Base-by-base conservation (phyloP, 1,284 basidiomycete species). In the Pholiota adiposa region DNA sequence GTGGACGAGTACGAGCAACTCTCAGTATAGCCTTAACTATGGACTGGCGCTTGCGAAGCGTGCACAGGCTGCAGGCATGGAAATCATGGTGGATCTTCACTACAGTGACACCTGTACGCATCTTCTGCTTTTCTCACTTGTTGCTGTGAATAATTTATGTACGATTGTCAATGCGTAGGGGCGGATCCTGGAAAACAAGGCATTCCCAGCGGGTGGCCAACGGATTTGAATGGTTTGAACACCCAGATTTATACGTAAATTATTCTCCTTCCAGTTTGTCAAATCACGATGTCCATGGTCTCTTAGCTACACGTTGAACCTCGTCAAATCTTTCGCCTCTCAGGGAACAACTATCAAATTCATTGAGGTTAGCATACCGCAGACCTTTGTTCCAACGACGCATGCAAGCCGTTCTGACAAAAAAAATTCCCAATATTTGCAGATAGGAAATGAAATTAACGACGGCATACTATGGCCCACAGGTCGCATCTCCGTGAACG, bases 361-460 rank as follows among this genome's bases (percentile, higher is more conserved):
- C 63, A 74, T 87, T n/a, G 77, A 82, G 77, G 72, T 73, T 65
- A 54, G 54, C 55, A 3, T 48, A 33, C 14, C 50, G 19, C 51
- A 23, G 51, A 16, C 53, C 36, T 54, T 6, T 7, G 36, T 12
- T 43, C 21, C 11, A n/a, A n/a, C 14, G n/a, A 41, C 29, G 18
- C 25, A 40, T 3, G n/a, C 25, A 43, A 19, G 11, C n/a, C n/a
- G 14, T 14, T n/a, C 44, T 46, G 23, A 46, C 23, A 14, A 25
- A 50, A 23, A 23, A 4, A 38, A n/a, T n/a, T n/a, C n/a, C 23
- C 51, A 23, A 23, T 31, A 54, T 23, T 18, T 40, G 9, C 67
- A 86, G 80, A 79, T 86, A 63, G 84, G 85, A 14, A 86, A 87
- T 64, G 84, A 87, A 70, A 87, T 86, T 63, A 86, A 85, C 70